These are phyloP conservation scores for Aspergillus sp. DNA, from an alignment of 2,329 filamentous ascomycete species.

Conservation along the genomic window DNA sequence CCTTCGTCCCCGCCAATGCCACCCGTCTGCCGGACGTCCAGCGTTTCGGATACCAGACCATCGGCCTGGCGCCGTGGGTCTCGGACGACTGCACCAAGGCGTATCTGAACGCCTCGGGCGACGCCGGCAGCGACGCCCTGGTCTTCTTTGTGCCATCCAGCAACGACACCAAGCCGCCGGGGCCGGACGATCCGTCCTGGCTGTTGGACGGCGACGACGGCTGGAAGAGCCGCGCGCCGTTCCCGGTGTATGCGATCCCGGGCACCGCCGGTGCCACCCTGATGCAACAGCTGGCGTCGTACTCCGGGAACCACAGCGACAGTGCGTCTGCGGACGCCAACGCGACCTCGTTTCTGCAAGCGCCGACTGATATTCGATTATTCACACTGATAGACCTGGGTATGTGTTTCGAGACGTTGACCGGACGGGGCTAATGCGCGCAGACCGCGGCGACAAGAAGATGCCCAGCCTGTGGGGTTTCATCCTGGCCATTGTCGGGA, in stretches of 20 bases:
- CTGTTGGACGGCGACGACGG: conserved; percentile 63
- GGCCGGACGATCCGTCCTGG: conserved; percentile 66
- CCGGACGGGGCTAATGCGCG: conserved; percentile 1
- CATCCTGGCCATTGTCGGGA: conserved; percentile 72
- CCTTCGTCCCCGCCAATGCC: conserved; percentile 72
- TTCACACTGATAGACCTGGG: conserved; percentile 50
- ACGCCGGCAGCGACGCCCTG: conserved; percentile 61
- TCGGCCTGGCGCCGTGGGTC: conserved; percentile 87
- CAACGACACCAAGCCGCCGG: conserved; percentile 60
- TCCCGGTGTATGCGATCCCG: conserved; percentile 80
- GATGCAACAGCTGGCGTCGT: conserved; percentile 69
- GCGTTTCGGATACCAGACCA: conserved; percentile 65
- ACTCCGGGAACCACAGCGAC: conserved; percentile 64
- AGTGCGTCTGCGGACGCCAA: conserved; percentile 31
- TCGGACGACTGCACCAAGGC: conserved; percentile 68
- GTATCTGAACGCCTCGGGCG: conserved; percentile 64
- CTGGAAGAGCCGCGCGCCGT: conserved; percentile 73
- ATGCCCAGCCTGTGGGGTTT: conserved; percentile 82
- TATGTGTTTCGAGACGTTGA: conserved; percentile 18
- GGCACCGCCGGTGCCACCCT: conserved; percentile 64
- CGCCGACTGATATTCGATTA: conserved; percentile 36
- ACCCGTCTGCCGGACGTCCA: conserved; percentile 70
- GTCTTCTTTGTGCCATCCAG: conserved; percentile 55
- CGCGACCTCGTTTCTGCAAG: not conserved
- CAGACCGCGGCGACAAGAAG: conserved; percentile 24